Evolutionary conservation across 345 rosid genomes (phyloP), one percentile per base, ranked within the genome.

Genomic region (Leavenworthia alabamica): DNA sequence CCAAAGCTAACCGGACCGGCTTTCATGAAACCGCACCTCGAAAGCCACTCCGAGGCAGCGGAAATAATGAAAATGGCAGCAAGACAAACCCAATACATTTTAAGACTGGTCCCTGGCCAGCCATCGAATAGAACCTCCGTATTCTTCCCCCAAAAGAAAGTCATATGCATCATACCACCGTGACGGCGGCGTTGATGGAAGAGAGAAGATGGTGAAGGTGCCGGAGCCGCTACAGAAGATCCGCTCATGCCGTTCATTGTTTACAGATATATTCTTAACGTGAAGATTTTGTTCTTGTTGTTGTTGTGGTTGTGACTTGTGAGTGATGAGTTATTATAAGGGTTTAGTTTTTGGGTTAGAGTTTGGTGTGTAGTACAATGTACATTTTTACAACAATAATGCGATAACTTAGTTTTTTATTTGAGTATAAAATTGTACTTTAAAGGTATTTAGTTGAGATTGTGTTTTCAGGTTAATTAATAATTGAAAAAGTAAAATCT

Each of bases 141-240:
- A 36, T 56, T 75, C 55, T 76, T 80, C 1, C 97, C 90, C 96
- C 93, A 90, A 63, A 17, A 83, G 79, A 90, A 85, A 26, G 78
- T 47, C 77, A 36, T 74, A 60, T 74, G 92, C 72, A 45, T 39
- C 74, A 71, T 70, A 17, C 52, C 68, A 35, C 73, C 73, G 43
- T 61, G 58, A 52, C 37, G 68, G n/a, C 36, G 56, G 11, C 6
- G 69, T 23, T 56, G 74, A 0, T 13, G 60, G 37, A 62, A 40
- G 3, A 39, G 5, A 2, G 41, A 22, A 51, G 70, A 44, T 26
- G 71, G 75, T 16, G 75, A 66, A 32, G 71, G 71, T 40, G 71
- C 60, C 1, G 60, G 39, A 37, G 69, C 50, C 7, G 51, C 44
- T n/a, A 10, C 2, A 3, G 75, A 47, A 44, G 62, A 45, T 28